These are phyloP conservation scores for Nicotiana undulata DNA, from an alignment of 257 asterid species.

Conservation along the genomic window DNA sequence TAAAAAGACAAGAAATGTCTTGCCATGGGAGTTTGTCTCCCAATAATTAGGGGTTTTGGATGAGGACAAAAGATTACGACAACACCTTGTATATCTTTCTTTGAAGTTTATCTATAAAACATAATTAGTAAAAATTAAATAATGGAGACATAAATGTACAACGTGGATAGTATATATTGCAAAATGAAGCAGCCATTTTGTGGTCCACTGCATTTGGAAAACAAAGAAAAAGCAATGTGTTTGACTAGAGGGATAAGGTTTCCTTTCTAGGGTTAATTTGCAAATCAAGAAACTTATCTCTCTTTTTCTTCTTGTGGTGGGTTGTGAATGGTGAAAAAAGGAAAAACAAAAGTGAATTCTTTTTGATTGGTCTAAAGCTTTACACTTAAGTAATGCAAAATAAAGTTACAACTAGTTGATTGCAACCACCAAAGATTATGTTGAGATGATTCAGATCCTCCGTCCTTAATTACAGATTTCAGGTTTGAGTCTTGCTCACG, in stretches of 20 bases:
- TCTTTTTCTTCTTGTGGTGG: not conserved
- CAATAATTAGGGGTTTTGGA: not conserved
- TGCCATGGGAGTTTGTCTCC: not conserved
- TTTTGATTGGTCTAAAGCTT: not conserved
- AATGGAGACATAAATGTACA: not conserved
- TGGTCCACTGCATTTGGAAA: not conserved
- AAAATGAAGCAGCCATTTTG: not conserved
- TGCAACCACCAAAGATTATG: rapidly evolving
- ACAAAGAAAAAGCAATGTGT: not conserved
- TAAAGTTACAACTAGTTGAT: not conserved
- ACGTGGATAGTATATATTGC: not conserved
- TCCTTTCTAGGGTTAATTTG: not conserved
- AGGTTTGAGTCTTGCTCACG: no score
- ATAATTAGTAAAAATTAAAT: not conserved
- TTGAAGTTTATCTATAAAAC: not conserved
- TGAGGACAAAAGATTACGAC: not conserved
- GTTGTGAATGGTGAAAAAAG: not conserved
- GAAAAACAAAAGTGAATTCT: not conserved
- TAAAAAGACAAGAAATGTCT: not conserved
- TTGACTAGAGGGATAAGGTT: not conserved
- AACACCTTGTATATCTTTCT: not conserved
- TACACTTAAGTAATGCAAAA: not conserved
- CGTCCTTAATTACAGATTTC: no score
- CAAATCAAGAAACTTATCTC: not conserved
- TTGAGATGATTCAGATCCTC: not conserved